These are phyloP conservation scores for Candida fluviatilis DNA, from an alignment of 805 yeast species.

Conservation along the genomic window DNA sequence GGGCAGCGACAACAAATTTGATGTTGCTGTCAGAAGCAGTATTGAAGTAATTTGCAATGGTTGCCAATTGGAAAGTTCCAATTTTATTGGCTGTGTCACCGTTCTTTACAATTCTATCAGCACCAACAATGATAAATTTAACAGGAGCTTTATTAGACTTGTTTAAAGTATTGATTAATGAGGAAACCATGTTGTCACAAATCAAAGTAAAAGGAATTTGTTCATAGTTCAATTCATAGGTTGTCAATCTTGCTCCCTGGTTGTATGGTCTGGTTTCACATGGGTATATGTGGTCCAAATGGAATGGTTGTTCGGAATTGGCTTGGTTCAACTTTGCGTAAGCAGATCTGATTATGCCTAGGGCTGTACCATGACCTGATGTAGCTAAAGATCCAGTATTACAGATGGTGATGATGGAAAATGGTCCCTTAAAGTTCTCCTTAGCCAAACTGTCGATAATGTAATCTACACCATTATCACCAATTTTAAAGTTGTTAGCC, in stretches of 20 bases:
- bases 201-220: slow-evolving; percentile 82
- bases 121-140: slow-evolving; percentile 87
- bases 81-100: slow-evolving; percentile 97
- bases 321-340: slow-evolving; percentile 38
- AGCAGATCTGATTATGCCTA: slow-evolving; percentile 83
- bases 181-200: slow-evolving; percentile 89
- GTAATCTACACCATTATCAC: slow-evolving; percentile 75
- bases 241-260: slow-evolving; percentile 92
- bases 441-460: slow-evolving; percentile 42
- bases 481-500: slow-evolving; percentile 71
- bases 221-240: slow-evolving; percentile 85
- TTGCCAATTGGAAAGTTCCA: slow-evolving; percentile 87
- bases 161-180: slow-evolving; percentile 49
- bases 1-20: slow-evolving; percentile 92
- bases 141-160: slow-evolving; percentile 30
- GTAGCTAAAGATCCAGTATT: slow-evolving; percentile 97
- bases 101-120: slow-evolving; percentile 87
- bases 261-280: slow-evolving; percentile 95
- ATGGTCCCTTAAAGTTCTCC: slow-evolving; percentile 55
- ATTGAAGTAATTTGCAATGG: slow-evolving; percentile 55
- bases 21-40: slow-evolving; percentile 26
- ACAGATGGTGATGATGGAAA: slow-evolving; percentile 86
- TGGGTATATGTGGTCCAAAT: slow-evolving; percentile 72
- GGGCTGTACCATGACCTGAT: slow-evolving; percentile 95
- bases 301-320: slow-evolving; percentile 30